Base-by-base conservation (phyloP, 1,284 basidiomycete genomes). In the Bondarzewia mesenterica region DNA sequence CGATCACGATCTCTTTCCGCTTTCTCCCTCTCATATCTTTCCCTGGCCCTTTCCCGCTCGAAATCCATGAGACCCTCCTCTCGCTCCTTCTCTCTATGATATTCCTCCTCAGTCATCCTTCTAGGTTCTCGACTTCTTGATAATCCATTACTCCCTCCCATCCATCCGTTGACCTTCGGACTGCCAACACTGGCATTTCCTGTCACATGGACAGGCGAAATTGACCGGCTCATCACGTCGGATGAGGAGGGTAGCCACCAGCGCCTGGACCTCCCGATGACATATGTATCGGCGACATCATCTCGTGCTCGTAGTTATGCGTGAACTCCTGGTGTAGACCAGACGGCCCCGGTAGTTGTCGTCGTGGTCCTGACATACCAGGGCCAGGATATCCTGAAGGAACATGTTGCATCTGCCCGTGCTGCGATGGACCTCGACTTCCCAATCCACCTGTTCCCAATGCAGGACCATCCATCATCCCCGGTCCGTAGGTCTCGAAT, bases 11-110 rank as follows among this genome's bases (percentile, higher is more conserved):
- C 42, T 47, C 43, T 47, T 46, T 43, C 60, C 22, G 29, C 29
- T n/a, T 18, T n/a, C 16, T 61, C 55, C 55, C 66, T 50, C 50
- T 63, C 57, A 51, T 58, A 49, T n/a, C 42, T 43, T 25, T 43
- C 42, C 25, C 42, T 43, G 14, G 10, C 22, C 25, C 25, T 43
- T 20, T 43, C 42, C 8, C 42, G 42, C 15, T 43, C 42, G 12
- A 27, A 18, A 41, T 41, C 39, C 39, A 41, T 21, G 16, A 8
- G n/a, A 7, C 7, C 39, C 54, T 64, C 44, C 32, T 21, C 23
- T 6, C 23, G n/a, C 52, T 44, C 54, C 14, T 53, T 66, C 54
- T 20, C 58, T 47, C 5, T 54, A 58, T 20, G 59, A 51, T 39
- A 47, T 54, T 50, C 63, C 54, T 58, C 69, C 54, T 54, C 59